Evolutionary conservation across 352 stramenopile genomes (phyloP).

Genomic region (Phytophthora syringae): DNA sequence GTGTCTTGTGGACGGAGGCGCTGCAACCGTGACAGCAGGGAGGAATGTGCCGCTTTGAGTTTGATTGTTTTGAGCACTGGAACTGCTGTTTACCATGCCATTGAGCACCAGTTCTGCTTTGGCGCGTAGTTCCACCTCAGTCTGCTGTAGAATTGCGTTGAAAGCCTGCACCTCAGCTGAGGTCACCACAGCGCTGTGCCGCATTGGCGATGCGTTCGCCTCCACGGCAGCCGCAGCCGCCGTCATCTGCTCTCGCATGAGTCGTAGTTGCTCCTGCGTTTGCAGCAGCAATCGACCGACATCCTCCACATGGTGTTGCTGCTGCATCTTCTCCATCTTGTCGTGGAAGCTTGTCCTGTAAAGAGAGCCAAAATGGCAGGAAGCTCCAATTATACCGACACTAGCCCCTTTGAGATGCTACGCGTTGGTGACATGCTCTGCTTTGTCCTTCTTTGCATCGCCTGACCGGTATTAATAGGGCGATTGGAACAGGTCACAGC

Average conservation of each 20-base stretch:
- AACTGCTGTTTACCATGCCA: constrained; percentile 65
- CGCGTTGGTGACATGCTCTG: not conserved
- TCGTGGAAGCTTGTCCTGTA: not conserved
- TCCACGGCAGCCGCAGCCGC: constrained; percentile 39
- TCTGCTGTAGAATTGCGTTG: constrained; percentile 74
- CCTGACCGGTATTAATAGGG: constrained; percentile 33
- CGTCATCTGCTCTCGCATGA: constrained; percentile 76
- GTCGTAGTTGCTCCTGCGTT: constrained; percentile 80
- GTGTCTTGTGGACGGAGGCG: constrained; percentile 15
- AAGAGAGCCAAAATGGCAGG: not conserved
- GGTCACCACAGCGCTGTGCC: constrained; percentile 34
- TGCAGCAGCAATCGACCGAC: constrained; percentile 82
- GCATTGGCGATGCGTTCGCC: constrained; percentile 39
- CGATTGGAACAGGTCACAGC: not conserved
- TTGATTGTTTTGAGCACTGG: constrained; percentile 28
- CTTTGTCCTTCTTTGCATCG: constrained; percentile 1
- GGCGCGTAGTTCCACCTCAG: constrained; percentile 71
- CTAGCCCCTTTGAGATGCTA: constrained; percentile 25
- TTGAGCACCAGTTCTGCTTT: constrained; percentile 85
- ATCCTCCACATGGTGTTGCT: constrained; percentile 86
- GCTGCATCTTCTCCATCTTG: constrained; percentile 76
- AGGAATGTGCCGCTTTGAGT: constrained; percentile 30
- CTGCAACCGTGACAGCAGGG: constrained; percentile 24
- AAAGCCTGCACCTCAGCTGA: constrained; percentile 52
- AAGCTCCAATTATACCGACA: constrained; percentile 34